Evolutionary conservation across 768 basidiomycete species (phyloP), one percentile per base, ranked within the genome.

Genomic region (Mrakia hoshinonis): DNA sequence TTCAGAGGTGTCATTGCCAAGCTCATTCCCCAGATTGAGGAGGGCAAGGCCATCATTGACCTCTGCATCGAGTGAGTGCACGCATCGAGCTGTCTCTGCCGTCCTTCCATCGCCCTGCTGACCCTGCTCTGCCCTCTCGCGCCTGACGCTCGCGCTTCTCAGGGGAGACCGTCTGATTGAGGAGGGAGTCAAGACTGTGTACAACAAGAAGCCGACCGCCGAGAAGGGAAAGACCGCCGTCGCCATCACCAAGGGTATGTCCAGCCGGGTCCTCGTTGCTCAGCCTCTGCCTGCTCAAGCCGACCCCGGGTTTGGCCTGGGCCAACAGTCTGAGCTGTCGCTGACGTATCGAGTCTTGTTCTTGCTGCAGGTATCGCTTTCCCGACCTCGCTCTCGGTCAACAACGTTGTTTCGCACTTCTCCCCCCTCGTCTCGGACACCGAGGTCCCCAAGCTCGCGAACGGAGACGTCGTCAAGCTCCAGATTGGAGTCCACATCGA

Each of bases 401-500:
- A 98, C 86, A 94, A 96, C 81, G 84, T 87, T 76, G 92, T 98
- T 73, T 87, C 92, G 52, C 91, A 98, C 81, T 96, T 92, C 83
- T 94, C 94, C 13, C 96, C 96, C n/a, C 86, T 97, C 68, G 87
- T 87, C 84, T 92, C 83, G 77, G 92, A 80, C 79, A 77, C 80
- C 74, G 78, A 78, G 73, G 72, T 76, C 29, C 69, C 77, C 22
- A 74, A 74, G 29, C 70, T 80, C 54, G 79, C 84, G 80, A 64
- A 92, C 74, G 87, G 87, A 73, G 96, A 99, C 79, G 87, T 99
- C 70, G 95, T 98, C 75, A 98, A 97, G 82, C 82, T 99, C 74
- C 91, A 94, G 80, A 84, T 98, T 73, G 96, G 96, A 58, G 93
- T 94, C 24, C 96, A 99, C 78, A 92, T 99, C 80, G 95, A 98